Evolutionary conservation across 192 early-diverging fungal species (phyloP).

Genomic region (Umbelopsis vinacea): DNA sequence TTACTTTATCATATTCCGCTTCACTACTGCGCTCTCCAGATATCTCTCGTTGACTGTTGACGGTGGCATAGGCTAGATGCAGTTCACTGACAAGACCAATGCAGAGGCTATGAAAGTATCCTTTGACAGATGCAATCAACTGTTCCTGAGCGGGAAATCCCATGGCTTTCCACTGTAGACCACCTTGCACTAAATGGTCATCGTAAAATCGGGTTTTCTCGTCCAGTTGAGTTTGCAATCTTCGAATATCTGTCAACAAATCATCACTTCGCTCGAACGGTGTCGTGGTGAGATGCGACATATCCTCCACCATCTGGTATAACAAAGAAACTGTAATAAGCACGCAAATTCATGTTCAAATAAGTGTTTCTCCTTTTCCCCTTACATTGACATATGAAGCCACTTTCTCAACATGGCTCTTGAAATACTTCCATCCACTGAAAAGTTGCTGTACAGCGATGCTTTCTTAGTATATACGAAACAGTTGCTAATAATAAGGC

Average conservation of each 20-base stretch:
- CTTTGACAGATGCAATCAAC: slow-evolving; percentile 28
- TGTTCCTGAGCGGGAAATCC: slow-evolving; percentile 38
- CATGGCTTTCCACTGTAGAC: slow-evolving; percentile 45
- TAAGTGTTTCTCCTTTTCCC: not conserved
- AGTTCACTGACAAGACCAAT: slow-evolving; percentile 26
- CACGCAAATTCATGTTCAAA: not conserved
- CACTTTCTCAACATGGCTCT: slow-evolving; percentile 31
- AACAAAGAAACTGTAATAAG: not conserved
- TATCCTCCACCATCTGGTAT: slow-evolving; percentile 40
- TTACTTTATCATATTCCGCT: slow-evolving; percentile 33
- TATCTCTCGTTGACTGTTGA: slow-evolving; percentile 15
- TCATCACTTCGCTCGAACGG: slow-evolving; percentile 31
- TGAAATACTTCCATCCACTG: slow-evolving; percentile 37
- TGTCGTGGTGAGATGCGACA: slow-evolving; percentile 29
- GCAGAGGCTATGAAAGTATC: slow-evolving; percentile 34
- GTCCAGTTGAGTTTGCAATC: slow-evolving; percentile 31
- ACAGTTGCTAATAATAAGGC: too few species aligned
- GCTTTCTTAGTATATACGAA: not conserved
- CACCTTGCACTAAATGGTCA: slow-evolving; percentile 34
- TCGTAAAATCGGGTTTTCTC: slow-evolving; percentile 30
- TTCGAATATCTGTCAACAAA: slow-evolving; percentile 31
- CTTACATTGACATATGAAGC: slow-evolving; percentile 39
- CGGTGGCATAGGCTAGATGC: slow-evolving; percentile 28
- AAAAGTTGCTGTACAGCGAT: slow-evolving; percentile 33
- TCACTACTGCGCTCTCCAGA: slow-evolving; percentile 16